Conservation (phyloP, 306 rosid species). For the Ormosia emarginata region DNA sequence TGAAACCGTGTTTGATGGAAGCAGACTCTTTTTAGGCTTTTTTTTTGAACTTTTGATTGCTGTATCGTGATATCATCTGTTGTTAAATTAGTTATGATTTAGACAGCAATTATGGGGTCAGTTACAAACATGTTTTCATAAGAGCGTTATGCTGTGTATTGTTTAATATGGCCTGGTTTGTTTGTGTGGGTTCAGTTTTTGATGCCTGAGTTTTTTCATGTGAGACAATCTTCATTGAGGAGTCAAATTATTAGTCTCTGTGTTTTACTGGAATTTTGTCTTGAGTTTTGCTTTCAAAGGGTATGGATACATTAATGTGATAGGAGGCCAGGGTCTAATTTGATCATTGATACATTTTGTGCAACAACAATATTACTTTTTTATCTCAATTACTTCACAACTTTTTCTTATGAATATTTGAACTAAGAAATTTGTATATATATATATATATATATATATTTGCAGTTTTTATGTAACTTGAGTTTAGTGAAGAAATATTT, state of each 20-base stretch:
- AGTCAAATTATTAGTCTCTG: not conserved
- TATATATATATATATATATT: not conserved
- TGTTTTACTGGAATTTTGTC: not conserved
- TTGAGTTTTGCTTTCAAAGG: not conserved
- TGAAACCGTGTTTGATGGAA: not conserved
- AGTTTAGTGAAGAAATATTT: constrained; percentile 30
- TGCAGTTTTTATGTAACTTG: constrained; percentile 37
- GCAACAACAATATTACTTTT: not conserved
- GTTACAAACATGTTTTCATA: not conserved
- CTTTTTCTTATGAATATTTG: not conserved
- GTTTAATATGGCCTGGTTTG: not conserved
- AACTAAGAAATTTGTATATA: not conserved
- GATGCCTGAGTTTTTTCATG: not conserved
- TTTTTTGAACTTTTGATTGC: not conserved
- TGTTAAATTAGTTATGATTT: not conserved
- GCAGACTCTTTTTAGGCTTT: not conserved
- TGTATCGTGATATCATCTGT: not conserved
- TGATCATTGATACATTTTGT: not conserved
- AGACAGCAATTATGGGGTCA: not conserved
- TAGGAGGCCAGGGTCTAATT: not conserved
- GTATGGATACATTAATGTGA: not conserved
- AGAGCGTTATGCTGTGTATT: not conserved
- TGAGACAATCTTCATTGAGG: not conserved
- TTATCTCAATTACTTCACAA: not conserved
- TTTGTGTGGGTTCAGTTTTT: not conserved